Conservation (phyloP, 495 filamentous ascomycete genomes). For the Hypomontagnella monticulosa region DNA sequence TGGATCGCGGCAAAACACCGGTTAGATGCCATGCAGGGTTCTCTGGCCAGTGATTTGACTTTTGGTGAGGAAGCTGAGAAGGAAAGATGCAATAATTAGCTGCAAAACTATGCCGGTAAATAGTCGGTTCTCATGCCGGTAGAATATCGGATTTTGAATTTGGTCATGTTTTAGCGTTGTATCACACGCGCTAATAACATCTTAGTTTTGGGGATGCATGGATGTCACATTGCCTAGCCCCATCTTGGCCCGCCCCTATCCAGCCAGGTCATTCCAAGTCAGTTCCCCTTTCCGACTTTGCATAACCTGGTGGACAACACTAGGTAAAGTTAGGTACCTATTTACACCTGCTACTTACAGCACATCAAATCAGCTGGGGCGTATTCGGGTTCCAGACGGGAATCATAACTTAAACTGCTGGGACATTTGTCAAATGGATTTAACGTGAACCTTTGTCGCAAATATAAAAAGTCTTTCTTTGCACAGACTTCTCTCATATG, state of each 20-base stretch:
- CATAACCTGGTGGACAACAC: too few species aligned
- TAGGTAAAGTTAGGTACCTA: too few species aligned
- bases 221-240: constrained; percentile 5
- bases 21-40: not conserved
- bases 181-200: too few species aligned
- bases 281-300: too few species aligned
- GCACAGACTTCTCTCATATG: not conserved
- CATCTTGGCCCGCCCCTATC: not conserved
- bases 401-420: not conserved
- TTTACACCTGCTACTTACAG: too few species aligned
- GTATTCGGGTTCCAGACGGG: constrained; percentile 4
- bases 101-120: not conserved
- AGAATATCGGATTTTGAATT: constrained; percentile 22
- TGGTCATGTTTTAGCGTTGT: too few species aligned
- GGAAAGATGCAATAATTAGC: too few species aligned
- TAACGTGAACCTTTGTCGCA: not conserved
- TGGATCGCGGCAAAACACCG: constrained; percentile 21
- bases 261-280: not conserved
- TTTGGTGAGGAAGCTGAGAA: too few species aligned
- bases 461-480: constrained; percentile 12
- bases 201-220: not conserved
- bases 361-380: constrained; percentile 20
- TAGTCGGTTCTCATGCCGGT: constrained; percentile 10
- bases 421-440: not conserved
- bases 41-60: not conserved